Evolutionary conservation across 2,329 filamentous ascomycete species (phyloP), one percentile per base, ranked within the genome.

Genomic region (Xylariaceae sp.): DNA sequence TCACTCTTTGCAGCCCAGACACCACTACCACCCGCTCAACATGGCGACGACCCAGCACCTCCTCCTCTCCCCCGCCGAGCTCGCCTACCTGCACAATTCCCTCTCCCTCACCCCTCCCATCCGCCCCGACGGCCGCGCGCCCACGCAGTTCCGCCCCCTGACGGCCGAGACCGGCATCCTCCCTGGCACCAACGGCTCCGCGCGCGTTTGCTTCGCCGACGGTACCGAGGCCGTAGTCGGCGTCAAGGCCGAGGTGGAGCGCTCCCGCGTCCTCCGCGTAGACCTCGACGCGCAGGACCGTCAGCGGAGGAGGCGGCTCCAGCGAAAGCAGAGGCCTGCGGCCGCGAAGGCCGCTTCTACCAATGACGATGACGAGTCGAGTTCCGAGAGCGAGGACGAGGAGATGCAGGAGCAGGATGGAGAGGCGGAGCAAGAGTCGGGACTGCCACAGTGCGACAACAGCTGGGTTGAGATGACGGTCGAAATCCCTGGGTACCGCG

Each of bases 181-280:
- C 0, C 90, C 93, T 0, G 83, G 84, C 35, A 85, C 91, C 13
- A 95, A 97, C 60, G 93, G 93, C 47, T 94, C 87, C 65, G 91
- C 93, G 45, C 81, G 94, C 26, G 85, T 98, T 35, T 95, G 91
- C 52, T 94, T 97, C 62, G 83, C 89, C 3, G 93, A 98, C 63
- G 93, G 93, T 38, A 95, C 89, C 2, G 93, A 98, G 66, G 93
- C 93, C 6, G 85, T 98, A 47, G 93, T 96, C 4, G 93, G 93
- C 34, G 84, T 96, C 47, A 98, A 97, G 68, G 89, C 88, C 1
- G 91, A 97, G 67, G 87, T 97, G 3, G 89, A 95, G 64, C 83
- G 79, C 69, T 89, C 22, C 6, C 22, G 22, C 22, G 22, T 26
- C 22, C 22, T 26, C 22, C 22, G 22, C 22, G 6, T 11, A 6